Evolutionary conservation across 2,329 filamentous ascomycete species (phyloP), one percentile per base, ranked within the genome.

Genomic region (Endothia cerciana): DNA sequence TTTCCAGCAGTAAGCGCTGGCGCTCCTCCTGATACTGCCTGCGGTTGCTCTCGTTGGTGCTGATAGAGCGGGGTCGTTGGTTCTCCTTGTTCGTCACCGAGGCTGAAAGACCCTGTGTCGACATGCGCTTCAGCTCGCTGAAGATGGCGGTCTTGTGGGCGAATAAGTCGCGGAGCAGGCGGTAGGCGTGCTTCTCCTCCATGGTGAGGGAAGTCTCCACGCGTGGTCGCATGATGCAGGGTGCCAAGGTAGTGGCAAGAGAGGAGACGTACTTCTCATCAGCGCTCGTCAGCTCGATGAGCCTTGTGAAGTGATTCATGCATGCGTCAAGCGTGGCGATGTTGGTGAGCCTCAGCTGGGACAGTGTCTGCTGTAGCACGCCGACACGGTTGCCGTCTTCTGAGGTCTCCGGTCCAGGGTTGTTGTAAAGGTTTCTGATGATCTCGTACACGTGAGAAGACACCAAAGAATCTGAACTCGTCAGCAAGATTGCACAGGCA

Each of bases 401-500:
- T 51, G 91, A 86, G 57, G 91, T 85, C 19, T 68, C 66, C 7
- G 64, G 63, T 10, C 62, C 65, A 15, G 93, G 90, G 17, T 91
- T 93, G 57, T 89, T 90, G 81, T 99, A 99, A 70, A 99, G 96
- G 1, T 93, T 98, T 80, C 97, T 94, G 76, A 99, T 90, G 74
- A 99, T 98, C 80, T 99, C 96, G 77, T 99, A 99, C 66, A 99
- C 93, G 76, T 98, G 94, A 49, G 93, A 97, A 65, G 95, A 98
- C 68, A 99, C 94, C 69, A 99, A 85, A n/a, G 95, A 98, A 79
- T 99, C 95, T 95, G 71, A 38, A 25, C 22, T 3, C 51, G 69
- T 79, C 68, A 81, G 76, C 43, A 60, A 45, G 5, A 13, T 13
- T 38, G 19, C 30, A 15, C 6, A 3, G 33, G 7, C 4, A 1